Evolutionary conservation across 2,329 filamentous ascomycete species (phyloP).

Genomic region (Fusarium kyushuense): DNA sequence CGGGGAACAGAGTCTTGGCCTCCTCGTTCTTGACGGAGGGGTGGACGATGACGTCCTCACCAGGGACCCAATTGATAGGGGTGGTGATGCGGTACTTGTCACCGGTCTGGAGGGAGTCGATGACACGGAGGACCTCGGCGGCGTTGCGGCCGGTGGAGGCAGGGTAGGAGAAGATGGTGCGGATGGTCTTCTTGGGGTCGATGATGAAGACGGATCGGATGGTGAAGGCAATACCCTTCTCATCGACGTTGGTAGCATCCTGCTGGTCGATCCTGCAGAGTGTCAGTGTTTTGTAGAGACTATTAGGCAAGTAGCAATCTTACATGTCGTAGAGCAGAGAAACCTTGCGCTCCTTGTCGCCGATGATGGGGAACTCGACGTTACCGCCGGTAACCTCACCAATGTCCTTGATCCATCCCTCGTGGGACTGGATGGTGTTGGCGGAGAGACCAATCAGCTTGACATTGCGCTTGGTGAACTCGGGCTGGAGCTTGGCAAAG

Average conservation of each 20-base stretch:
- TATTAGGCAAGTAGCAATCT: constrained; percentile 43
- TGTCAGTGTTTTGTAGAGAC: constrained; percentile 8
- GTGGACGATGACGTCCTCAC: constrained; percentile 93
- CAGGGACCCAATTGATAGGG: constrained; percentile 89
- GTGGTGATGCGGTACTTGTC: constrained; percentile 91
- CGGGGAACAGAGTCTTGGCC: constrained; percentile 88
- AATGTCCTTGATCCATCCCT: constrained; percentile 91
- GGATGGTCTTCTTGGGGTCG: constrained; percentile 93
- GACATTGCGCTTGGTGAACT: constrained; percentile 87
- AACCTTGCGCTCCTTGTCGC: constrained; percentile 81
- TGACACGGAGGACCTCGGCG: constrained; percentile 80
- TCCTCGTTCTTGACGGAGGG: constrained; percentile 85
- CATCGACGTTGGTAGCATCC: constrained; percentile 83
- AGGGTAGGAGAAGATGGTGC: constrained; percentile 91
- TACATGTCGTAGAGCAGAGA: constrained; percentile 83
- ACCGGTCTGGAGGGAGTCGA: constrained; percentile 83
- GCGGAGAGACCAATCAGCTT: constrained; percentile 93
- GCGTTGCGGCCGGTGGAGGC: constrained; percentile 89
- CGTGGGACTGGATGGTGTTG: constrained; percentile 86
- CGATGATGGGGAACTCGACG: constrained; percentile 83
- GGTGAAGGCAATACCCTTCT: constrained; percentile 89
- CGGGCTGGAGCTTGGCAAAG: constrained; percentile 87
- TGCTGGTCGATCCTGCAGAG: constrained; percentile 77
- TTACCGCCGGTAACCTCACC: constrained; percentile 79
- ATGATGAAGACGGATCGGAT: constrained; percentile 96